phyloP scores from a whole-genome alignment of 2,329 filamentous ascomycete species.

The Aspergillus sp. region DNA sequence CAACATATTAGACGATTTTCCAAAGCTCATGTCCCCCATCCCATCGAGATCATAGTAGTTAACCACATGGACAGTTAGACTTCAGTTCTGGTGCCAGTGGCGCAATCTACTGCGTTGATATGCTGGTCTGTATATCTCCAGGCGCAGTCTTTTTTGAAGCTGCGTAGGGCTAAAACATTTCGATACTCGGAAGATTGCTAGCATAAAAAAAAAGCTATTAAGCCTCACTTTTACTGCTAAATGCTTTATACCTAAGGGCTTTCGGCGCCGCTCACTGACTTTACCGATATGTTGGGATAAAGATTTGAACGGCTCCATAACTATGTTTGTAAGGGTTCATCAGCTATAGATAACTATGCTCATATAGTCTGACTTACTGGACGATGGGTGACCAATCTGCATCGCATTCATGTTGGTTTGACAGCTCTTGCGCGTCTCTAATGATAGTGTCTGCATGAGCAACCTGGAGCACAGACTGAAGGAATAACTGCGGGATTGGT shows the following conservation, averaged over 20 bases:
- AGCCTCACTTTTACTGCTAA: conserved; percentile 32
- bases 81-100: not conserved
- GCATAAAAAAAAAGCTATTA: too few species aligned
- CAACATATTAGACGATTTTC: not conserved
- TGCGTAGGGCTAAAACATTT: not conserved
- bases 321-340: too few species aligned
- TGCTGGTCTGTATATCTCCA: not conserved
- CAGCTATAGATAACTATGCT: too few species aligned
- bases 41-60: conserved; percentile 1
- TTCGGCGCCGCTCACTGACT: conserved; percentile 38
- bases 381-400: too few species aligned
- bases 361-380: too few species aligned
- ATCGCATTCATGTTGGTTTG: too few species aligned
- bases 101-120: not conserved
- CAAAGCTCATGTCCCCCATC: conserved; percentile 1
- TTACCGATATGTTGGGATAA: not conserved
- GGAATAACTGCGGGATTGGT: too few species aligned
- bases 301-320: too few species aligned
- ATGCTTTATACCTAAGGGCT: conserved; percentile 40
- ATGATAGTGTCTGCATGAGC: too few species aligned
- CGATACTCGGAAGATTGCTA: not conserved
- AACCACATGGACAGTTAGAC: not conserved
- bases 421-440: too few species aligned
- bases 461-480: too few species aligned
- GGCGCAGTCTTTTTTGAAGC: not conserved